Evolutionary conservation across 768 basidiomycete species (phyloP).

Genomic region (Amanita phalloides): DNA sequence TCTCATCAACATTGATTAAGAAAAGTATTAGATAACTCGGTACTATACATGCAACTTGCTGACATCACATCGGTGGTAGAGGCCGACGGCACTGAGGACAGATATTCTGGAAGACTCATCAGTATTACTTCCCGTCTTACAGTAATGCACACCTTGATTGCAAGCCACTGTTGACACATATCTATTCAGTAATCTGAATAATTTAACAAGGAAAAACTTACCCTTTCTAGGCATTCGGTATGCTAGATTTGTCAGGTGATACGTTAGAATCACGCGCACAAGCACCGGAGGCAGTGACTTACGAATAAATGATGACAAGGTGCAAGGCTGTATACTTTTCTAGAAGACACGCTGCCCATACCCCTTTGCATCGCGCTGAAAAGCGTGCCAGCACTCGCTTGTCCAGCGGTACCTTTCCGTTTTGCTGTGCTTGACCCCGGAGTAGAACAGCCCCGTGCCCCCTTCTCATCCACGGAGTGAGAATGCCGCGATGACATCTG

Average conservation of each 20-base stretch:
- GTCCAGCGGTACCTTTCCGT: constrained; percentile 17
- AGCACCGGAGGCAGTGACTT: constrained; percentile 19
- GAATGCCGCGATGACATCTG: constrained; percentile 21
- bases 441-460: constrained; percentile 12
- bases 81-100: constrained; percentile 87
- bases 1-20: not conserved
- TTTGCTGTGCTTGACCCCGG: constrained; percentile 6
- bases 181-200: constrained; percentile 8
- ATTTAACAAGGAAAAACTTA: constrained; percentile 16
- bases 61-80: constrained; percentile 59
- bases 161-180: constrained; percentile 46
- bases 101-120: constrained; percentile 47
- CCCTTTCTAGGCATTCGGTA: constrained; percentile 78
- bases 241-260: constrained; percentile 36
- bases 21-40: not conserved
- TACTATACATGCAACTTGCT: not conserved
- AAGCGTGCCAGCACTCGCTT: constrained; percentile 22
- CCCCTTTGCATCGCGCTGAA: constrained; percentile 33
- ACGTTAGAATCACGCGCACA: not conserved
- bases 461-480: constrained; percentile 24
- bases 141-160: constrained; percentile 45
- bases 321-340: constrained; percentile 73
- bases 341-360: constrained; percentile 30
- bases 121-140: not conserved
- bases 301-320: constrained; percentile 88